Base-by-base conservation (phyloP, 768 basidiomycete genomes). In the Dentipellis fragilis region DNA sequence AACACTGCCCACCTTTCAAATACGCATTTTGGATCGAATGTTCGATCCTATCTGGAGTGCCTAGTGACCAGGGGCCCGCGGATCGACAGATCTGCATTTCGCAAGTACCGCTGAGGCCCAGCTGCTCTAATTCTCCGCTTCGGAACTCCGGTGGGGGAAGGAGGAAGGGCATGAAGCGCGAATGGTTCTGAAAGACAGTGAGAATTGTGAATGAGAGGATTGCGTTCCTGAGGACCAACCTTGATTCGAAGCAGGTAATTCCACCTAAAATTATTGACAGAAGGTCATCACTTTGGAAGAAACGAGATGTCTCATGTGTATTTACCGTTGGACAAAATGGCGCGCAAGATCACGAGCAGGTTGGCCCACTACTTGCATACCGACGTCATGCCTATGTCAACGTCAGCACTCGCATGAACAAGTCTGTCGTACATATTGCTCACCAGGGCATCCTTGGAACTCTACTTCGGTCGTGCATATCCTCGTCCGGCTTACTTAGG, bases 11-110 rank as follows among this genome's bases (percentile, higher is more conserved):
- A 88, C 91, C 90, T 77, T 93, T 86, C 56, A 92, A 72, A 65
- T 97, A 96, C 11, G 94, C 93, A 63, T 90, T 92, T 71, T 94
- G 93, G 45, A 98, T 93, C 11, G 95, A 97, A 63, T 85, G 82
- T 69, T 99, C 96, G 49, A 86, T 80, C 63, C 78, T 83, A 54
- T 82, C 84, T 17, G 83, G 77, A 3, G 93, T 97, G 3, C 94
- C 96, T 69, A 98, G 76, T 2, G 94, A 97, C 96, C 96, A 99
- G 1, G 92, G 90, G 2, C 93, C 93, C 11, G 89, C 87, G 14
- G 92, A 95, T 22, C 96, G 84, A 68, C 93, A 95, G 59, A 99
- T 92, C 66, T 99, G 96, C 66, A 96, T 76, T 67, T 99, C 96
- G 68, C 94, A 97, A 0, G 95, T 98, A 8, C 96, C 96, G 1